Evolutionary conservation across 2,329 filamentous ascomycete genomes (phyloP), one percentile per base, ranked within the genome.

Genomic region (Neopestalotiopsis rosae): DNA sequence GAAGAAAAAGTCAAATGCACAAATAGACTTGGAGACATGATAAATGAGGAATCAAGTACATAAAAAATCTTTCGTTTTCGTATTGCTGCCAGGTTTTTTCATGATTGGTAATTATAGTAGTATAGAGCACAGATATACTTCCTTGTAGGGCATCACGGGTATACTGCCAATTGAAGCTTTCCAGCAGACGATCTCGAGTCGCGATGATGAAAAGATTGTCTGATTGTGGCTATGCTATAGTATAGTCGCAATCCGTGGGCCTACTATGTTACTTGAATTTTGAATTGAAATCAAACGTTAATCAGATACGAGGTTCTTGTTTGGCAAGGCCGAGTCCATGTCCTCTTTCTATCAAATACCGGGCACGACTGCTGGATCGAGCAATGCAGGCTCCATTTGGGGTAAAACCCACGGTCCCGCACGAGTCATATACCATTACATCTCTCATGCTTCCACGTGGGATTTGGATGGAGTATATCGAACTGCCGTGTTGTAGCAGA

Each of bases 41-140:
- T 20, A 52, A 52, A 7, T 52, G 32, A 34, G 30, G 34, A n/a
- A 61, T 7, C n/a, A 40, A 40, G 12, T 28, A 59, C 9, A 59
- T 24, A 30, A 58, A 58, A 58, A n/a, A 14, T 12, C 28, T 9
- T 61, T 61, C 59, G 59, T 61, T 61, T 61, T 61, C 59, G 59
- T 61, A 61, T 61, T 61, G 28, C 13, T 34, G 32, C 30, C 59
- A 30, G 24, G 12, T 59, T 52, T 52, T 52, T 52, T 52, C 45
- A 9, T n/a, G 17, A 4, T 20, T 17, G 17, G 17, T 17, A 14
- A 13, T 14, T 45, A 14, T 45, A 17, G 42, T 28, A 28, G 42
- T 13, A 13, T 17, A n/a, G n/a, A 17, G 45, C 45, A 52, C 45
- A 52, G 45, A n/a, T 52, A 52, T 52, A 52, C 45, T 52, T 52